Percentiles rank a stretch among this genome's conserved stretches.
Evolutionary conservation across 306 rosid genomes (phyloP).

Genomic region (Aeschynomene evenia): DNA sequence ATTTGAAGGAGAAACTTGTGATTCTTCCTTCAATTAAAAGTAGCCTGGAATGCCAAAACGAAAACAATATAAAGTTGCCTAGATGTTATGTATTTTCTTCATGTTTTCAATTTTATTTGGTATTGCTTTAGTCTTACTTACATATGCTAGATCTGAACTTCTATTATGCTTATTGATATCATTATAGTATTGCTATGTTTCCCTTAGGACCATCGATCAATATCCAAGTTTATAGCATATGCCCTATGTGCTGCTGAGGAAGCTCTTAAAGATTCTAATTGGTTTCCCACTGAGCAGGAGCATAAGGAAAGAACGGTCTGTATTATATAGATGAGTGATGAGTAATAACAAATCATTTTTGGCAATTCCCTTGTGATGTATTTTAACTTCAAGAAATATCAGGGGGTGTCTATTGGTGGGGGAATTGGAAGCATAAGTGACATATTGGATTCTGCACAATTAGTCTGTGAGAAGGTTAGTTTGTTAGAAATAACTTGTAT

Average conservation of each 20-base stretch:
- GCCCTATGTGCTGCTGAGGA: conserved; percentile 96
- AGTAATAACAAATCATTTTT: conserved; percentile 16
- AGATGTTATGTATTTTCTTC: conserved; percentile 12
- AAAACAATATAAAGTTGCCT: background rate
- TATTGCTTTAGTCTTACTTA: conserved; percentile 18
- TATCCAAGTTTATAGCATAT: conserved; percentile 85
- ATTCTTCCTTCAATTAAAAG: background rate
- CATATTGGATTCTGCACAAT: conserved; percentile 75
- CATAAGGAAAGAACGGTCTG: conserved; percentile 83
- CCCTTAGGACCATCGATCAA: conserved; percentile 73
- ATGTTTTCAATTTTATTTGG: background rate
- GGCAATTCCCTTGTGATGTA: conserved; percentile 19
- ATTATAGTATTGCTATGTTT: conserved; percentile 38
- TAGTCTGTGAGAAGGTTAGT: conserved; percentile 83
- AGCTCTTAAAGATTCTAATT: conserved; percentile 87
- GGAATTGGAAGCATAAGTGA: conserved; percentile 92
- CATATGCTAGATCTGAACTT: conserved; percentile 14
- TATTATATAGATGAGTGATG: conserved; percentile 19
- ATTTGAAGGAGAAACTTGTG: background rate
- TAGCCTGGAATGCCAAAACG: background rate
- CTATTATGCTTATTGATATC: conserved; percentile 39
- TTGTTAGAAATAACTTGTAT: conserved; percentile 6
- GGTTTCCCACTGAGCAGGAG: conserved; percentile 74
- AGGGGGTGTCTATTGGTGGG: conserved; percentile 97
- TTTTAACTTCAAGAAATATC: conserved; percentile 37